Base-by-base conservation (phyloP, 192 early-diverging fungal species). In the Linnemannia hyalina region DNA sequence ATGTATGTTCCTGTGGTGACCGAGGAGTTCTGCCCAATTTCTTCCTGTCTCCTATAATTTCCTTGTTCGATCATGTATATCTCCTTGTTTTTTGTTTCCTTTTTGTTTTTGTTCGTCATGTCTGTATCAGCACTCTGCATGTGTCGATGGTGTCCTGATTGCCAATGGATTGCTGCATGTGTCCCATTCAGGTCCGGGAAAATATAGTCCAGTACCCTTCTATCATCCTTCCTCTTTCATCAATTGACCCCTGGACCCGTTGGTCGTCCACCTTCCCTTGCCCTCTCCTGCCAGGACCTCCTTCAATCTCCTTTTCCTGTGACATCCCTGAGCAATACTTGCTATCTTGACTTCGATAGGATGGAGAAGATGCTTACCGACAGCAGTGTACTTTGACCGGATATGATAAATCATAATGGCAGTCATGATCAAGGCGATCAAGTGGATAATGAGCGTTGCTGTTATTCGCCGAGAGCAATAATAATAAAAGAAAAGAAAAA, bases 401-500 rank as follows among this genome's bases (percentile, higher is more conserved):
- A 99, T 96, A 89, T 99, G 98, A 80, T 96, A 96, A 86, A 99
- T 98, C 98, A 99, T 99, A 83, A 98, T 98, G 74, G 93, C 90
- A 10, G 98, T 97, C 98, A 99, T 99, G 80, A 97, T 89, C 77
- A 99, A 90, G 32, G 97, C 96, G 68, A 98, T 94, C 69, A 99
- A 89, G 81, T 98, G 95, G 76, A 99, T 96, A 74, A 99, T 96
- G 26, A 99, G 90, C 44, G 97, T 96, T 32, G 98, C 97, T 90
- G 76, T 60, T 38, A 55, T 75, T 32, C 40, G 40, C 42, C 71
- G 54, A 42, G 41, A 87, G 32, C 22, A 52, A 29, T 76, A 57
- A 65, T 57, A 55, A 15, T 20, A n/a, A 49, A 29, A 38, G 10
- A 11, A 46, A 69, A 40, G 35, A n/a, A n/a, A n/a, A n/a, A 22